Evolutionary conservation across 768 basidiomycete species (phyloP).

Genomic region (Podaxis carcinomalis): DNA sequence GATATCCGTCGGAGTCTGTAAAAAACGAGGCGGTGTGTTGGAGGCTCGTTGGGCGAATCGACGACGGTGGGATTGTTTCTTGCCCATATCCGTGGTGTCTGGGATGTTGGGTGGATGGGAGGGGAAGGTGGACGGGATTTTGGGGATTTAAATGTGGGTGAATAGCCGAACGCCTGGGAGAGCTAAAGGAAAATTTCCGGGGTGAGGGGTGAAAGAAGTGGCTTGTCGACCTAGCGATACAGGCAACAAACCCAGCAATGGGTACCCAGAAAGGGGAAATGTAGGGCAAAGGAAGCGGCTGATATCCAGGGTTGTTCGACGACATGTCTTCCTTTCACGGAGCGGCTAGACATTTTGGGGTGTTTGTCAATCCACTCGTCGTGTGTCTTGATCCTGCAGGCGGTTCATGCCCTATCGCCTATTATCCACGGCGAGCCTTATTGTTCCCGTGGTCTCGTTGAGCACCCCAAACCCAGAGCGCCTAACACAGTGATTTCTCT

Average conservation of each 20-base stretch:
- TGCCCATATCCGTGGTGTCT: background rate
- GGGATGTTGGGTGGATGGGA: background rate
- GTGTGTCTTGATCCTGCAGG: background rate
- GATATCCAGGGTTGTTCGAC: conserved; percentile 5
- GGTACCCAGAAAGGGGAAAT: background rate
- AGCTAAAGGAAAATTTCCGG: background rate
- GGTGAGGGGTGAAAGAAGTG: background rate
- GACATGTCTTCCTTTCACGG: background rate
- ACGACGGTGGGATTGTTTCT: background rate
- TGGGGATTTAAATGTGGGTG: background rate
- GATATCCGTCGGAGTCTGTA: background rate
- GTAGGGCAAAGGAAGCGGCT: background rate
- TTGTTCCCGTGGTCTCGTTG: background rate
- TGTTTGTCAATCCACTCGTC: background rate
- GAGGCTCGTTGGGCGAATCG: background rate
- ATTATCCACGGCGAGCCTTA: background rate
- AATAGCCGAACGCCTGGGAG: background rate
- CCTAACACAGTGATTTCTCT: no score
- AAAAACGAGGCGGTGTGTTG: background rate
- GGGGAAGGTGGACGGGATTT: background rate
- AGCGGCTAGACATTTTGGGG: conserved; percentile 9
- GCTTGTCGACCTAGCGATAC: background rate
- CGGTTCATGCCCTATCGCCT: background rate
- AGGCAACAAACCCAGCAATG: background rate
- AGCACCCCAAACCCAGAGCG: background rate